Percentiles rank a stretch among this genome's conserved stretches.
Conservation (phyloP, 106 monocot species). For the Allium cepa region DNA sequence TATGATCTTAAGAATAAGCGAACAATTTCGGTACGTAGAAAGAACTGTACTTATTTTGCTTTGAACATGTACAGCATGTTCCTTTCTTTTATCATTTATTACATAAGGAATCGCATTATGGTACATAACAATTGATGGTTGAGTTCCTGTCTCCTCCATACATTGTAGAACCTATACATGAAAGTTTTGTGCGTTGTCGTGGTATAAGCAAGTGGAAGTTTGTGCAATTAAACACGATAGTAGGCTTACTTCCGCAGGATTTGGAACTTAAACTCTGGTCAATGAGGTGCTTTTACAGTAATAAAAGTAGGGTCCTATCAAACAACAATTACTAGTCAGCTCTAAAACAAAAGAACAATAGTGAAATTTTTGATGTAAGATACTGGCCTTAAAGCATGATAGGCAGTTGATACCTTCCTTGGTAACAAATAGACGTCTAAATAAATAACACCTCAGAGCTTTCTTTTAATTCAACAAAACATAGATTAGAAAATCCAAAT, state of each 20-base stretch:
- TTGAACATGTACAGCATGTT: no score
- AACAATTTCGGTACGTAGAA: no score
- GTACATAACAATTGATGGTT: slow-evolving; percentile 58
- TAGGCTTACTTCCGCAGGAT: slow-evolving; percentile 20
- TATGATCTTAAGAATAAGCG: no score
- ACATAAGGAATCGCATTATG: slow-evolving; percentile 27
- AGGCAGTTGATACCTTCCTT: slow-evolving; percentile 18
- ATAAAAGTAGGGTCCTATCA: slow-evolving; percentile 24
- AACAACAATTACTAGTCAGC: background rate
- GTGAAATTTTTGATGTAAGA: background rate
- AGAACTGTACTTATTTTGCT: no score
- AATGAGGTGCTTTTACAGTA: slow-evolving; percentile 20
- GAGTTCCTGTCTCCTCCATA: slow-evolving; percentile 86
- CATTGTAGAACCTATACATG: slow-evolving; percentile 63
- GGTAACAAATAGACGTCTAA: slow-evolving; percentile 18
- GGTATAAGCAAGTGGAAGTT: background rate
- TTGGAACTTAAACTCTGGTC: slow-evolving; percentile 24
- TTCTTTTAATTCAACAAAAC: no score
- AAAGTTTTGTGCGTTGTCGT: no score
- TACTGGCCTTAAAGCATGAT: slow-evolving; percentile 18
- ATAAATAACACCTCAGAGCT: slow-evolving; percentile 1
- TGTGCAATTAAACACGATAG: no score
- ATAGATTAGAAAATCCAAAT: no score
- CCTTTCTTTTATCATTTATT: no score
- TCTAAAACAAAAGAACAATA: background rate